A percentile compares a stretch with the other conserved stretches of the same genome.
phyloP scores from a whole-genome alignment of 768 basidiomycete genomes.

The Lepiota brunneoincarnata region DNA sequence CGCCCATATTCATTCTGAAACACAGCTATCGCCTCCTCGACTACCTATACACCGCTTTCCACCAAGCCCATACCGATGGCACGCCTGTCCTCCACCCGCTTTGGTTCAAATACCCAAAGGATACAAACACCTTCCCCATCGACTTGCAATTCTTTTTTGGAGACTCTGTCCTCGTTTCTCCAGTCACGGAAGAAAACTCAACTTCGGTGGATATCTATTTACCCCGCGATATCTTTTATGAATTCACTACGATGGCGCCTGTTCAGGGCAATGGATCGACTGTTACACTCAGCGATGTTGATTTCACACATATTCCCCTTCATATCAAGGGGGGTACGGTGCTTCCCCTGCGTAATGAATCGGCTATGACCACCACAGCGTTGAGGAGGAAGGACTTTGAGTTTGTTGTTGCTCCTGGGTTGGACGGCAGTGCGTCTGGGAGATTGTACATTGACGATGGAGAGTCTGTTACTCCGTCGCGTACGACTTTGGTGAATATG shows the following conservation, averaged over 20 bases:
- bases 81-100: constrained; percentile 63
- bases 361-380: constrained; percentile 59
- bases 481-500: constrained; percentile 32
- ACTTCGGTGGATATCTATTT: constrained; percentile 62
- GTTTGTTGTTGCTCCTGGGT: constrained; percentile 57
- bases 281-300: constrained; percentile 43
- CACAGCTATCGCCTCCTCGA: constrained; percentile 64
- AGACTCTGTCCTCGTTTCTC: constrained; percentile 63
- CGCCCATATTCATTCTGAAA: neutral
- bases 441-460: constrained; percentile 66
- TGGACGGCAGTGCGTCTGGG: constrained; percentile 51
- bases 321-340: constrained; percentile 60
- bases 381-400: constrained; percentile 57
- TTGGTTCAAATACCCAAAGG: constrained; percentile 67
- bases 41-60: constrained; percentile 72
- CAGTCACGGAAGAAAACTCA: constrained; percentile 58
- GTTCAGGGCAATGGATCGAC: constrained; percentile 45
- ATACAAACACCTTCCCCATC: constrained; percentile 53
- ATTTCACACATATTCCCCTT: constrained; percentile 58
- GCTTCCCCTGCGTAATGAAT: constrained; percentile 51
- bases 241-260: constrained; percentile 49
- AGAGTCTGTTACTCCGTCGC: constrained; percentile 38
- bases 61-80: constrained; percentile 53
- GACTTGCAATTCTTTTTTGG: constrained; percentile 73
- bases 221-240: constrained; percentile 64